These are phyloP conservation scores for Backusella westeae DNA, from an alignment of 192 early-diverging fungal genomes.

Conservation along the genomic window DNA sequence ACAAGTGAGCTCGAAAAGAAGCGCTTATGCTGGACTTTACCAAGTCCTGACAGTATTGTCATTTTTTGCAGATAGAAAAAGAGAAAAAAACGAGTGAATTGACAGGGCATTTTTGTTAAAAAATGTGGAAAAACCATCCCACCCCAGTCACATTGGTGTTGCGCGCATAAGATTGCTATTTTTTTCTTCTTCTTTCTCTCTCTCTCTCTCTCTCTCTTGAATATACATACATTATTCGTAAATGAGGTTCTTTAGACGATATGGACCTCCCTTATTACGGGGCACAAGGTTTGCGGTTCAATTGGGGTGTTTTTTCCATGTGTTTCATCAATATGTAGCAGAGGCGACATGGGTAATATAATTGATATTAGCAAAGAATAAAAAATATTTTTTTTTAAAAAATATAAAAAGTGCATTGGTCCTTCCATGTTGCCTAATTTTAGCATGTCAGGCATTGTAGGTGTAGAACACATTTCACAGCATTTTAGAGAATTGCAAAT, in stretches of 20 bases:
- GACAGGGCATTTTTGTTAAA: neutral
- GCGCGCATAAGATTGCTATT: neutral
- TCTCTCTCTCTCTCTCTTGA: neutral
- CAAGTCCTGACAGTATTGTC: neutral
- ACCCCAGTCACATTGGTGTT: neutral
- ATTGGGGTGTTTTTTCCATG: slow-evolving; percentile 65
- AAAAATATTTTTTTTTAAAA: neutral
- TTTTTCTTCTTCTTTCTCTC: neutral
- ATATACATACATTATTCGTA: no score
- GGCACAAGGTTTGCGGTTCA: slow-evolving; percentile 44
- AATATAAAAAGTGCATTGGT: slow-evolving; percentile 60
- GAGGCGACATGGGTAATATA: slow-evolving; percentile 73
- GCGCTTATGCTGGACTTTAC: neutral
- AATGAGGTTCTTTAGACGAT: neutral
- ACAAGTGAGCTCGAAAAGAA: slow-evolving; percentile 5
- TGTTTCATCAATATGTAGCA: slow-evolving; percentile 69
- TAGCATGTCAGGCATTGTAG: slow-evolving; percentile 73
- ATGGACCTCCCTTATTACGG: neutral
- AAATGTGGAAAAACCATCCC: neutral
- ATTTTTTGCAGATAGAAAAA: neutral
- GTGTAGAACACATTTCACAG: slow-evolving; percentile 66
- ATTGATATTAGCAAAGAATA: neutral
- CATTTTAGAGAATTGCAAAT: slow-evolving; percentile 50
- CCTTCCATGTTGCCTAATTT: slow-evolving; percentile 93
- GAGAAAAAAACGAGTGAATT: neutral